A percentile compares a stretch with the other conserved stretches of the same genome.
These are phyloP conservation scores for Solanum paucissectum DNA, from an alignment of 257 asterid species.

Conservation along the genomic window DNA sequence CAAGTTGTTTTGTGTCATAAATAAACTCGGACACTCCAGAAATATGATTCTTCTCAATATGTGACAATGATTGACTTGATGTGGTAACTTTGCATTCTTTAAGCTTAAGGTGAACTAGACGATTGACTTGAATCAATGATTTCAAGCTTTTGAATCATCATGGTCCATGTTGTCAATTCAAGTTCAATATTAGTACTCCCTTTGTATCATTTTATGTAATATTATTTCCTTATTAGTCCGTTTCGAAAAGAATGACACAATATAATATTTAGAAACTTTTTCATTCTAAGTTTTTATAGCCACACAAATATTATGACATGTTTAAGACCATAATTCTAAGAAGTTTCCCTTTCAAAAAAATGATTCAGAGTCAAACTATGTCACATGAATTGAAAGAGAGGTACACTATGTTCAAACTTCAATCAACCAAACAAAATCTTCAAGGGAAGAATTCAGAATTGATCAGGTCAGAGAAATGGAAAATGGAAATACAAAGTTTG, in stretches of 20 bases:
- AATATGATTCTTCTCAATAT: background rate
- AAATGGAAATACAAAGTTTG: background rate
- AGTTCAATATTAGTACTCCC: background rate
- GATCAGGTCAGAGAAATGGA: background rate
- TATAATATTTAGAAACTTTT: background rate
- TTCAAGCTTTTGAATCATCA: background rate
- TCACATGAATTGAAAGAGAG: background rate
- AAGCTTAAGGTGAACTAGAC: background rate
- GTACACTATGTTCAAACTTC: background rate
- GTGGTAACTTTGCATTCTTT: background rate
- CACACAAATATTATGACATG: background rate
- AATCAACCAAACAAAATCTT: background rate
- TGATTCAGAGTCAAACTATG: background rate
- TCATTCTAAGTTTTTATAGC: background rate
- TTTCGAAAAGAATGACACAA: background rate
- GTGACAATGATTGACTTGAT: background rate
- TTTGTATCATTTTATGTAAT: background rate
- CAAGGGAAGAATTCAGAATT: background rate
- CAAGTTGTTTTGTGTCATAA: background rate
- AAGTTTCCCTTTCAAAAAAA: background rate
- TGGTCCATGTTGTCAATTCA: background rate
- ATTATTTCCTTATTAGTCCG: background rate
- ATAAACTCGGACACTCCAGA: background rate
- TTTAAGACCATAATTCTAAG: background rate
- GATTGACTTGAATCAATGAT: background rate